phyloP scores from a whole-genome alignment of 345 rosid species.

The Eucalyptus polyanthemos region DNA sequence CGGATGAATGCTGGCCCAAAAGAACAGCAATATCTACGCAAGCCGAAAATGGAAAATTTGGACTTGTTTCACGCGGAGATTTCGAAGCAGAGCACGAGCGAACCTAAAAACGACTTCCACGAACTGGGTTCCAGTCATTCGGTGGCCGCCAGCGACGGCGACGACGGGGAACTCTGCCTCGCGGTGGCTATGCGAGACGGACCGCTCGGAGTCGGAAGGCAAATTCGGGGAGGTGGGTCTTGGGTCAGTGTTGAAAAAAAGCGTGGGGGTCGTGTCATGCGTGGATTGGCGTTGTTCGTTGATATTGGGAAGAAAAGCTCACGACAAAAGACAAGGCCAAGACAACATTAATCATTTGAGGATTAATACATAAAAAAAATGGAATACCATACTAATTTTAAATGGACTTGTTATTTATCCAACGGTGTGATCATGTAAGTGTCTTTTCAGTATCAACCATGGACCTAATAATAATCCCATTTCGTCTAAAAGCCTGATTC shows the following conservation, averaged over 20 bases:
- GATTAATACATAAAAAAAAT: no score
- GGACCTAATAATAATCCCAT: no score
- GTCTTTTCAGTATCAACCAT: accelerated
- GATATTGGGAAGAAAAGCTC: no score
- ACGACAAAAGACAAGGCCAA: no score
- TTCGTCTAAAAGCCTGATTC: no score
- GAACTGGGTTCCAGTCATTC: slow-evolving; percentile 39
- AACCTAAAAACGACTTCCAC: slow-evolving; percentile 29
- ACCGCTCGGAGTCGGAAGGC: not conserved
- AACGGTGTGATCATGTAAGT: no score
- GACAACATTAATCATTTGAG: no score
- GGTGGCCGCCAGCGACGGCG: slow-evolving; percentile 19
- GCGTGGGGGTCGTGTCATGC: no score
- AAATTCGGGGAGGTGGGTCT: not conserved
- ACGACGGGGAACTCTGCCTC: slow-evolving; percentile 24
- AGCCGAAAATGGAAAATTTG: not conserved
- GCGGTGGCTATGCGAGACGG: slow-evolving; percentile 20
- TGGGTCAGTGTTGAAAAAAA: no score
- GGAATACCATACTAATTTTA: no score
- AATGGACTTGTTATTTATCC: no score
- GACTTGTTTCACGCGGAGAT: slow-evolving; percentile 18
- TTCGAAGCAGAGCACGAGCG: slow-evolving; percentile 22
- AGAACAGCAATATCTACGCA: not conserved
- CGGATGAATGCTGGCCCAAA: not conserved
- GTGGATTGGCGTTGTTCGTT: no score